Evolutionary conservation across 2,329 filamentous ascomycete species (phyloP).

Genomic region (Diatrype stigma): DNA sequence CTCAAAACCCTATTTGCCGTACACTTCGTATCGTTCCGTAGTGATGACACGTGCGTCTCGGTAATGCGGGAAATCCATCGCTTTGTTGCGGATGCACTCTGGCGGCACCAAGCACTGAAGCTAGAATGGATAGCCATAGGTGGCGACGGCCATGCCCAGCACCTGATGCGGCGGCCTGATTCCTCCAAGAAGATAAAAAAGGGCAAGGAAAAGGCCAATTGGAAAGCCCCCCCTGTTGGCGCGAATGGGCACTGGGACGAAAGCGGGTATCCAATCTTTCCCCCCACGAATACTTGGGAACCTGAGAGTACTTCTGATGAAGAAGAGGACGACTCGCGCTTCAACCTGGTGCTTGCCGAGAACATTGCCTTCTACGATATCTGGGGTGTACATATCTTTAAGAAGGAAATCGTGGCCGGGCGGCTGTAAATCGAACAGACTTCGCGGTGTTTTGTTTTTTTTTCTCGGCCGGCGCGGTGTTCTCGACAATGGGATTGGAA

Average conservation of each 20-base stretch:
- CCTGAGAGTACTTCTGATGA: slow-evolving; percentile 32
- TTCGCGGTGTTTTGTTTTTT: background rate
- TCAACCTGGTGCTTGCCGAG: slow-evolving; percentile 36
- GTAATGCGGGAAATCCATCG: slow-evolving; percentile 52
- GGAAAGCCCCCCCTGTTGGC: slow-evolving; percentile 18
- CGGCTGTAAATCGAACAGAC: slow-evolving; percentile 27
- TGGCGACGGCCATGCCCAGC: slow-evolving; percentile 43
- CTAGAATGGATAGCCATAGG: slow-evolving; percentile 57
- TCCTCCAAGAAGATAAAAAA: slow-evolving; percentile 10
- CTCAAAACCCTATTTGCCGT: slow-evolving; percentile 49
- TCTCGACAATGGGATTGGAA: no score
- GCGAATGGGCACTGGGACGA: background rate
- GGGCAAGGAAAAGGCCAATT: slow-evolving; percentile 36
- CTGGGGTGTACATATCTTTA: slow-evolving; percentile 50
- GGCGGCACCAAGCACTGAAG: slow-evolving; percentile 50
- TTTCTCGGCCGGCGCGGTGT: no score
- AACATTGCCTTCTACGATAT: slow-evolving; percentile 40
- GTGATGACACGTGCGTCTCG: slow-evolving; percentile 53
- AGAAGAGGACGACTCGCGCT: slow-evolving; percentile 23
- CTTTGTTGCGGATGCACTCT: slow-evolving; percentile 56
- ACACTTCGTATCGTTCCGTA: slow-evolving; percentile 51
- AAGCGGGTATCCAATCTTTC: slow-evolving; percentile 23
- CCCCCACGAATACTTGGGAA: slow-evolving; percentile 23
- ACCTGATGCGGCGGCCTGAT: slow-evolving; percentile 37
- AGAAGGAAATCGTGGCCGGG: slow-evolving; percentile 49